Percentiles rank a stretch among this genome's conserved stretches.
Conservation (phyloP, 2,329 filamentous ascomycete species). For the Penicillium capsulatum region DNA sequence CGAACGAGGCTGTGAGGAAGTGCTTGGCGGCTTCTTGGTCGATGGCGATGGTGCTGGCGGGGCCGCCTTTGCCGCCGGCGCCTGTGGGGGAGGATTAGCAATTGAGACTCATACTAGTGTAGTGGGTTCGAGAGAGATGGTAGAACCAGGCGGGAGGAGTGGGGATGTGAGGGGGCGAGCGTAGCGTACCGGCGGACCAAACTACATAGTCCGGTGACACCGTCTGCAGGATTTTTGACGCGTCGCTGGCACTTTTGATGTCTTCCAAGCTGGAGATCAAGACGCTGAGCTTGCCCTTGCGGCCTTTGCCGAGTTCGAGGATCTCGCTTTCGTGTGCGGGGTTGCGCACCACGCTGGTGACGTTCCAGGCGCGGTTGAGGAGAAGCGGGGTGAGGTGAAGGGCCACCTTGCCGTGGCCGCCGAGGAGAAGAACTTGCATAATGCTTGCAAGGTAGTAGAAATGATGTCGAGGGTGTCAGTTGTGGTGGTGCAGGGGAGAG, state of each 20-base stretch:
- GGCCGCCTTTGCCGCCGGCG: slow-evolving; percentile 54
- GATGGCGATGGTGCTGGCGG: slow-evolving; percentile 48
- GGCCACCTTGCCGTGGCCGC: slow-evolving; percentile 76
- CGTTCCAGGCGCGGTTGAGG: slow-evolving; percentile 67
- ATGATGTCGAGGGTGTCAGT: not conserved
- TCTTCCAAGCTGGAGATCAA: slow-evolving; percentile 69
- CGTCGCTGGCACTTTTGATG: slow-evolving; percentile 60
- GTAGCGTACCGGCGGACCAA: slow-evolving; percentile 43
- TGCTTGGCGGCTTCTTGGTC: slow-evolving; percentile 54
- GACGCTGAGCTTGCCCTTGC: slow-evolving; percentile 63
- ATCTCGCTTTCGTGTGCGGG: slow-evolving; percentile 64
- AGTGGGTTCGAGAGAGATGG: too few relatives aligned
- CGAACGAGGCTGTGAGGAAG: slow-evolving; percentile 49
- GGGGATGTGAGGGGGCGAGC: slow-evolving; percentile 10
- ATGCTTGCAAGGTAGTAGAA: slow-evolving; percentile 3
- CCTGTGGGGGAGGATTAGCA: too few relatives aligned
- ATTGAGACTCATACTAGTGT: too few relatives aligned
- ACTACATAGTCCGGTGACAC: slow-evolving; percentile 45
- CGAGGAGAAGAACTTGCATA: slow-evolving; percentile 64
- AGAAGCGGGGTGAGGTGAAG: slow-evolving; percentile 72
- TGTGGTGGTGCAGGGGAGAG: not conserved
- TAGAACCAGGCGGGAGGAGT: too few relatives aligned
- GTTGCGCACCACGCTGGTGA: slow-evolving; percentile 73
- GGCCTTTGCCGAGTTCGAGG: slow-evolving; percentile 54
- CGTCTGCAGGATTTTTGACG: slow-evolving; percentile 54